phyloP scores from a whole-genome alignment of 2,329 filamentous ascomycete species.

The Tetracladium maxilliforme region DNA sequence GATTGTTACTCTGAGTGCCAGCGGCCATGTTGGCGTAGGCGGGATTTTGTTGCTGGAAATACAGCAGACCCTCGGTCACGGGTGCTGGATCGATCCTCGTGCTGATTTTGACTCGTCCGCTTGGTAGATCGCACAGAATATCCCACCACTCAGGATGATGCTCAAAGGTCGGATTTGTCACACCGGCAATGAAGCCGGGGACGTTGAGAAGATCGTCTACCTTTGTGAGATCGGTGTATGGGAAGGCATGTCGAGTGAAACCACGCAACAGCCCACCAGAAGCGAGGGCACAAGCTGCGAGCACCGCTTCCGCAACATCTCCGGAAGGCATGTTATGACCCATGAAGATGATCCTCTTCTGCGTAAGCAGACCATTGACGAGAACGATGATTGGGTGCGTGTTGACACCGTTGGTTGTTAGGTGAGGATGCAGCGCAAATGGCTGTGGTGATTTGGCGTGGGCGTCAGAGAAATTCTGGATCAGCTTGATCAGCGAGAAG shows the following conservation, averaged over 20 bases:
- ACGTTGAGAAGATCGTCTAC: slow-evolving; percentile 93
- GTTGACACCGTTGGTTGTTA: slow-evolving; percentile 78
- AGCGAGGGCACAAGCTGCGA: slow-evolving; percentile 87
- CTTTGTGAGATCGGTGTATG: slow-evolving; percentile 95
- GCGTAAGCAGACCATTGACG: slow-evolving; percentile 85
- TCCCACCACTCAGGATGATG: slow-evolving; percentile 98
- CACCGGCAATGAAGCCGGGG: slow-evolving; percentile 92
- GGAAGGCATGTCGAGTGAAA: slow-evolving; percentile 92
- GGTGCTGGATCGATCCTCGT: slow-evolving; percentile 70
- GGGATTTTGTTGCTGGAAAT: slow-evolving; percentile 72
- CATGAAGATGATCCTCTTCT: slow-evolving; percentile 92
- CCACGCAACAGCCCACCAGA: slow-evolving; percentile 86
- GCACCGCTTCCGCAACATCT: slow-evolving; percentile 92
- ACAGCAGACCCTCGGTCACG: slow-evolving; percentile 70
- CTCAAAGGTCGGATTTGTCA: slow-evolving; percentile 93
- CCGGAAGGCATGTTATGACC: slow-evolving; percentile 91
- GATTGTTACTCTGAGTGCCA: slow-evolving; percentile 14
- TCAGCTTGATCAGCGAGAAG: slow-evolving; percentile 93
- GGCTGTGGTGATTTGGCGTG: slow-evolving; percentile 74
- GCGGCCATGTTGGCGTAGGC: slow-evolving; percentile 33
- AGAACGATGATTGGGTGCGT: slow-evolving; percentile 94
- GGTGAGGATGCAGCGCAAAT: slow-evolving; percentile 75
- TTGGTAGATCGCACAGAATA: slow-evolving; percentile 81
- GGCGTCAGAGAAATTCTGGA: slow-evolving; percentile 78
- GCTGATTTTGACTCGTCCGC: slow-evolving; percentile 88